Conservation (phyloP, 306 rosid species). For the Fagus sylvatica region DNA sequence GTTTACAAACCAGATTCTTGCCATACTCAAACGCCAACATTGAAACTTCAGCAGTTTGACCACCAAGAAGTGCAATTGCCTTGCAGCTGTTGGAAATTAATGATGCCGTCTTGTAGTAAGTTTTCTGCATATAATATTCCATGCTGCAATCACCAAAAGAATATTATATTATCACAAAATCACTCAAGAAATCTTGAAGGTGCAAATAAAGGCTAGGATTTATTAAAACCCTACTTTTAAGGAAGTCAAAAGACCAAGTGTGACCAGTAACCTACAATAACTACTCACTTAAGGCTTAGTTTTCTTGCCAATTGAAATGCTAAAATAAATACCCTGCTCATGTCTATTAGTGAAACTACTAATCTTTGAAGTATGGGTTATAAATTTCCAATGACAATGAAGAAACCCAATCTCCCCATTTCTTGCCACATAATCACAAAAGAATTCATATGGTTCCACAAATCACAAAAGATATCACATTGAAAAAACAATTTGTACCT, state of each 20-base stretch:
- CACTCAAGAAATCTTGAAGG: not conserved
- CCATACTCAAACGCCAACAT: constrained; percentile 84
- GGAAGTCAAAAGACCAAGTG: not conserved
- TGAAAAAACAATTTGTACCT: not conserved
- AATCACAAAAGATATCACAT: not conserved
- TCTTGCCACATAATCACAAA: not conserved
- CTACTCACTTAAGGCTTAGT: not conserved
- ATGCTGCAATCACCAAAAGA: constrained; percentile 58
- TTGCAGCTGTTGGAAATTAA: constrained; percentile 95
- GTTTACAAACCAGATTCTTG: constrained; percentile 84
- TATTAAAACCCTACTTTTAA: not conserved
- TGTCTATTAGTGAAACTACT: not conserved
- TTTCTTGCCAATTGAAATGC: not conserved
- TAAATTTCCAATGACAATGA: not conserved
- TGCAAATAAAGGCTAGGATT: not conserved
- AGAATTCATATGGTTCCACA: too few relatives aligned
- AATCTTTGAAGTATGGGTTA: not conserved
- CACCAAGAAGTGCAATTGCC: constrained; percentile 92
- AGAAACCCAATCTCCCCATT: constrained; percentile 4
- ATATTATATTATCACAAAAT: not conserved
- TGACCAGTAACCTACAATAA: not conserved
- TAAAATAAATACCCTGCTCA: not conserved
- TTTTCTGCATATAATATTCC: constrained; percentile 90
- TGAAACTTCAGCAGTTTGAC: constrained; percentile 90
- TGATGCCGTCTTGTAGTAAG: constrained; percentile 94